Conservation (phyloP, 192 early-diverging fungal genomes). For the Phlyctochytrium planicorne region DNA sequence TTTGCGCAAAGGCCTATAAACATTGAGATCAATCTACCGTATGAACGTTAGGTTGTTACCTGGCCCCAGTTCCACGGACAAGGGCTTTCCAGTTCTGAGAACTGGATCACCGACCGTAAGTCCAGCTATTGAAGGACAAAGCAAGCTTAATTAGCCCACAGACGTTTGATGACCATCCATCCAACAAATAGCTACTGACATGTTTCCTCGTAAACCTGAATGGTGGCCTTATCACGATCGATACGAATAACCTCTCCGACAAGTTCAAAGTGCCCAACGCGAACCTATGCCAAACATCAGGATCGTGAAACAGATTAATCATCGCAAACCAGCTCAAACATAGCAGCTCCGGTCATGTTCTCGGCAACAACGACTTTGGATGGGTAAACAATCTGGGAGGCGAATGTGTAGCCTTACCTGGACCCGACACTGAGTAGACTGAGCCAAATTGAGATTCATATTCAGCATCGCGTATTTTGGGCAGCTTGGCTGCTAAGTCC, state of each 20-base stretch:
- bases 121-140: conserved; percentile 64
- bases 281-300: conserved; percentile 59
- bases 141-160: neutral
- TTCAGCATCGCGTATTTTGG: conserved; percentile 83
- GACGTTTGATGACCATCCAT: conserved; percentile 3
- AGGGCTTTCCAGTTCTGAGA: conserved; percentile 93
- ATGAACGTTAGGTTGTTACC: conserved; percentile 45
- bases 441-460: conserved; percentile 84
- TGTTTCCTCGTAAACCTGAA: conserved; percentile 99
- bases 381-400: conserved; percentile 18
- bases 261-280: conserved; percentile 95
- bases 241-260: conserved; percentile 99
- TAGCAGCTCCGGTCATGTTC: conserved; percentile 94
- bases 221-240: conserved; percentile 98
- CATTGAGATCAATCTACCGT: neutral
- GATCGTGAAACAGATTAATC: neutral
- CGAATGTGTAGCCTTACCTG: conserved; percentile 58
- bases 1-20: conserved; percentile 75
- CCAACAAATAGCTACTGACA: conserved; percentile 42
- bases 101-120: conserved; percentile 99
- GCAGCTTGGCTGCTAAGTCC: conserved; percentile 81
- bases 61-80: conserved; percentile 98
- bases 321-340: conserved; percentile 90
- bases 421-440: conserved; percentile 97
- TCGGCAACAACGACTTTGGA: conserved; percentile 93